Conservation (phyloP, 768 basidiomycete genomes). For the Boletus reticulatus region DNA sequence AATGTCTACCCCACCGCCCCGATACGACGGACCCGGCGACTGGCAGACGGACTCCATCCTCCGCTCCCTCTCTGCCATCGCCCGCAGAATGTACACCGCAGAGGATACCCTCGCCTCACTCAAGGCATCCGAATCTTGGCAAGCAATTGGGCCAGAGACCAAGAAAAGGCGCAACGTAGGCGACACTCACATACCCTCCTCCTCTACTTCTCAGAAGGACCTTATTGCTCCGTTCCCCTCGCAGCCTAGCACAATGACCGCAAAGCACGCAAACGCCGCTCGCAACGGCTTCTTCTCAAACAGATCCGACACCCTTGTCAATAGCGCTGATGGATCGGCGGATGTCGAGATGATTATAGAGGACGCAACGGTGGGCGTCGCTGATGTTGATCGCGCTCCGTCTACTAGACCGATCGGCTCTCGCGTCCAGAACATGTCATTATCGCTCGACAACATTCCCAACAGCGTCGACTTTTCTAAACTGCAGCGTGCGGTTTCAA, state of each 20-base stretch:
- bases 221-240: conserved; percentile 7
- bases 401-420: conserved; percentile 25
- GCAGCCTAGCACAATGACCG: conserved; percentile 27
- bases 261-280: conserved; percentile 11
- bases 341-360: conserved; percentile 32
- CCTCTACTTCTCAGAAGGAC: conserved; percentile 28
- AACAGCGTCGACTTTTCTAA: conserved; percentile 37
- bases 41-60: conserved; percentile 60
- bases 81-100: conserved; percentile 54
- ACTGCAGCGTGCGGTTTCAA: conserved; percentile 31
- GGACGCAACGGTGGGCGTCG: conserved; percentile 25
- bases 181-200: conserved; percentile 34
- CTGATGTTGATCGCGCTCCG: conserved; percentile 21
- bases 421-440: conserved; percentile 41
- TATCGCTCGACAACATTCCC: conserved; percentile 52
- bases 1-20: conserved; percentile 46
- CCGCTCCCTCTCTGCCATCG: conserved; percentile 48
- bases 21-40: conserved; percentile 54
- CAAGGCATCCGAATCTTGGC: conserved; percentile 36
- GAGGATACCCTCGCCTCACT: conserved; percentile 45
- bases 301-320: conserved; percentile 21
- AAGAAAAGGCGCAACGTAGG: conserved; percentile 46
- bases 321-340: conserved; percentile 3
- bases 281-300: conserved; percentile 23
- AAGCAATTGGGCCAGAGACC: conserved; percentile 37